Conservation (phyloP, 139 green algal species). For the Asterochloris sp. region DNA sequence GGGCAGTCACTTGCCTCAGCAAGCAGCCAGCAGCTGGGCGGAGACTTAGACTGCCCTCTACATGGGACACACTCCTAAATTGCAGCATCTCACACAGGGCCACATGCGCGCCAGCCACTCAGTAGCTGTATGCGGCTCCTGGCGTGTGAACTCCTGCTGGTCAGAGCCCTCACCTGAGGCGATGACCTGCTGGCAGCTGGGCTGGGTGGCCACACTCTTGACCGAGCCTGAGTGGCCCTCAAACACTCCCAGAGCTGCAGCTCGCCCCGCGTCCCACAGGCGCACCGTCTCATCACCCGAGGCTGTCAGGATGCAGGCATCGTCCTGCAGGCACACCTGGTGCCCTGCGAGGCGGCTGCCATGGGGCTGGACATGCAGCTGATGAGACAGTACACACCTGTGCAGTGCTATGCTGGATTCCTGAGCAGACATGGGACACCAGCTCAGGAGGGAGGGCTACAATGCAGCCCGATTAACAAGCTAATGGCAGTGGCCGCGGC, state of each 20-base stretch:
- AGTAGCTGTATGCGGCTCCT: background rate
- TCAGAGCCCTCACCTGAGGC: constrained; percentile 52
- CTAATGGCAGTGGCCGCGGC: background rate
- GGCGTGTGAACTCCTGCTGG: background rate
- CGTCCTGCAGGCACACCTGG: constrained; percentile 33
- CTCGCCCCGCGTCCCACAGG: constrained; percentile 61
- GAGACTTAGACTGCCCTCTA: background rate
- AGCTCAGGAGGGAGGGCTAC: background rate
- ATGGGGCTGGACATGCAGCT: background rate
- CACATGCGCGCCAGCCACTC: background rate
- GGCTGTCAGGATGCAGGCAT: constrained; percentile 65
- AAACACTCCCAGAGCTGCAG: constrained; percentile 35
- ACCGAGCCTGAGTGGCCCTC: constrained; percentile 65
- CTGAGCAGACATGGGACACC: background rate
- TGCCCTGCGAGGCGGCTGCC: background rate
- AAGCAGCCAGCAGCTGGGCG: background rate
- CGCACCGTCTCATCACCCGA: constrained; percentile 65
- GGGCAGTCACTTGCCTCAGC: background rate
- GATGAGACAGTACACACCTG: background rate
- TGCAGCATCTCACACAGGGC: background rate
- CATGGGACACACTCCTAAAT: background rate
- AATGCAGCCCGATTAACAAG: background rate
- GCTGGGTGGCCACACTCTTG: constrained; percentile 53
- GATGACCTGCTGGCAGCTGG: constrained; percentile 47
- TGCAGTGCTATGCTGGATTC: background rate